Percentiles rank a stretch among this genome's conserved stretches.
Conservation (phyloP, 139 green algal species). For the Chlamydomonas eustigma region DNA sequence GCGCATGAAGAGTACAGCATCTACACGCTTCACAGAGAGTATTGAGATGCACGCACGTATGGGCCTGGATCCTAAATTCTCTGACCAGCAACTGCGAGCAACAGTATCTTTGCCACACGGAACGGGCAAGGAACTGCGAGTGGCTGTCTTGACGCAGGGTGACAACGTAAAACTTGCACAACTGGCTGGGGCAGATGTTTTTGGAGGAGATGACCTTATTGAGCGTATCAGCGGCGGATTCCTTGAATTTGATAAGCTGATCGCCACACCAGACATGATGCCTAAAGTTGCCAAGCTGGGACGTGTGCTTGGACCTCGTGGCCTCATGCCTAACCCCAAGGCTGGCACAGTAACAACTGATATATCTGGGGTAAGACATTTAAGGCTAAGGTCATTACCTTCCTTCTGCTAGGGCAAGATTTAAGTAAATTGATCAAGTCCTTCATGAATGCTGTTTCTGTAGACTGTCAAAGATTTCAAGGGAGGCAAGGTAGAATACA, state of each 20-base stretch:
- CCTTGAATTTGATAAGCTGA: slow-evolving; percentile 99
- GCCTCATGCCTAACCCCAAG: slow-evolving; percentile 99
- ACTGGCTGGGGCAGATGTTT: slow-evolving; percentile 86
- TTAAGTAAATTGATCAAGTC: too few relatives aligned
- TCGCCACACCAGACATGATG: slow-evolving; percentile 99
- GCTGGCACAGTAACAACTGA: slow-evolving; percentile 98
- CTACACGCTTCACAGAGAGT: slow-evolving; percentile 93
- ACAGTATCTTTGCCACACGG: slow-evolving; percentile 91
- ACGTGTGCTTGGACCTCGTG: slow-evolving; percentile 85
- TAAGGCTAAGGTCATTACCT: too few relatives aligned
- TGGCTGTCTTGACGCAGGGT: slow-evolving; percentile 89
- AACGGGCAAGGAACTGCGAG: slow-evolving; percentile 88
- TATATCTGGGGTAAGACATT: slow-evolving; percentile 67
- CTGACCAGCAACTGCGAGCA: slow-evolving; percentile 97
- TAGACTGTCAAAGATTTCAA: slow-evolving; percentile 98
- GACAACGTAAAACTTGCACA: slow-evolving; percentile 79
- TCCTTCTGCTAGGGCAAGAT: too few relatives aligned
- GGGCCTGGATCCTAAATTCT: slow-evolving; percentile 89
- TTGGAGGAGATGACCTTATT: slow-evolving; percentile 91
- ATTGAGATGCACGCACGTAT: slow-evolving; percentile 89
- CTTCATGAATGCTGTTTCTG: too few relatives aligned
- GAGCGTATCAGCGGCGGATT: slow-evolving; percentile 91
- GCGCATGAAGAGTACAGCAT: slow-evolving; percentile 61
- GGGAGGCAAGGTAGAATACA: slow-evolving; percentile 98
- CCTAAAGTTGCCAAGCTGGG: slow-evolving; percentile 98